Conservation (phyloP, 2,329 filamentous ascomycete genomes). For the Colletotrichum acutatum region DNA sequence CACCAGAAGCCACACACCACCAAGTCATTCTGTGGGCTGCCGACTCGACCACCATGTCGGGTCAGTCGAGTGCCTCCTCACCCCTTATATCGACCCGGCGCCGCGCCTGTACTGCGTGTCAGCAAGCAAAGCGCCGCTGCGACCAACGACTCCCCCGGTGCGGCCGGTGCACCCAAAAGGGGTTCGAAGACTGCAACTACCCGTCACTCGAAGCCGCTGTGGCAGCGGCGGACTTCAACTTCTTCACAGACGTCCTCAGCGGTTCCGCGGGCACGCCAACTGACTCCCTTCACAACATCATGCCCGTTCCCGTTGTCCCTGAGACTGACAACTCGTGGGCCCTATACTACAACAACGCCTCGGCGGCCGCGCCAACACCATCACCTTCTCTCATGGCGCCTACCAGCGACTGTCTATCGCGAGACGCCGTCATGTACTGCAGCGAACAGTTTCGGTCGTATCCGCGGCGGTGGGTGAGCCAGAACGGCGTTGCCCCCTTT, state of each 20-base stretch:
- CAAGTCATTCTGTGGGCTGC: conserved; percentile 8
- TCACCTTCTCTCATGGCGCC: conserved; percentile 19
- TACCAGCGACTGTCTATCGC: conserved; percentile 14
- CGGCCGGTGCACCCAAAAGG: conserved; percentile 44
- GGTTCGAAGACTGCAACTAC: conserved; percentile 40
- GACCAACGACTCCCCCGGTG: conserved; percentile 47
- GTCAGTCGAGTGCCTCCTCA: conserved; percentile 30
- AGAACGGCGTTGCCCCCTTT: conserved; percentile 40
- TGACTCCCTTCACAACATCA: conserved; percentile 27
- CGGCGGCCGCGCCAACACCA: conserved; percentile 13
- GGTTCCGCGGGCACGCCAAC: conserved; percentile 21
- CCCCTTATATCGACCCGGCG: conserved; percentile 38
- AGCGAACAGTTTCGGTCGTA: conserved; percentile 37
- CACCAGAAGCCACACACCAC: neutral
- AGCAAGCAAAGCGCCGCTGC: conserved; percentile 50
- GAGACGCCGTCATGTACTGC: conserved; percentile 35
- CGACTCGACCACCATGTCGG: conserved; percentile 32
- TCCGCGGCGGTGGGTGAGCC: conserved; percentile 41
- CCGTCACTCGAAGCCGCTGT: conserved; percentile 37
- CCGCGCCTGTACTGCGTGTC: conserved; percentile 49
- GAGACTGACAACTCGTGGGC: conserved; percentile 31
- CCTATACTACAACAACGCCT: conserved; percentile 31
- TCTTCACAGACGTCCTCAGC: conserved; percentile 40
- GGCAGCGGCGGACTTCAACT: conserved; percentile 40
- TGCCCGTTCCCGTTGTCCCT: conserved; percentile 27